A percentile compares a stretch with the other conserved stretches of the same genome.
phyloP scores from a whole-genome alignment of 805 yeast genomes.

The Saccharomycopsis fodiens region DNA sequence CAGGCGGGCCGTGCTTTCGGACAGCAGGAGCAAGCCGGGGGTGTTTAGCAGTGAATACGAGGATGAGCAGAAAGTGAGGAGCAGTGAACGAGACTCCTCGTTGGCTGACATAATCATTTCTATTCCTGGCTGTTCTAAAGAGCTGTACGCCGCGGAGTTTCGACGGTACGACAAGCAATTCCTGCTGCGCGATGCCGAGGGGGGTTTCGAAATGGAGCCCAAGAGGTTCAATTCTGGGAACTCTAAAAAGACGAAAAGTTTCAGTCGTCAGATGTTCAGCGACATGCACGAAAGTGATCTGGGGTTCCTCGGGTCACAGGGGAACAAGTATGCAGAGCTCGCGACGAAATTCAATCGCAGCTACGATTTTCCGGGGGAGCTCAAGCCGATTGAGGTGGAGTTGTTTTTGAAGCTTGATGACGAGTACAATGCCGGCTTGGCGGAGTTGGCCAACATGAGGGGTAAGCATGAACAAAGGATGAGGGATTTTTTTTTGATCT shows the following conservation, averaged over 20 bases:
- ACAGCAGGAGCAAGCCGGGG: neutral
- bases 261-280: neutral
- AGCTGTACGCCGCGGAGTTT: slow-evolving; percentile 1
- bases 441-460: neutral
- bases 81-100: neutral
- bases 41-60: neutral
- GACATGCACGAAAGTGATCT: neutral
- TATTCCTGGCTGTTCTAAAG: slow-evolving; percentile 11
- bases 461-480: neutral
- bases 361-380: slow-evolving; percentile 5
- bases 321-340: neutral
- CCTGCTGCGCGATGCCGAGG: neutral
- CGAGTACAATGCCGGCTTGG: neutral
- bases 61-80: neutral
- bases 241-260: neutral
- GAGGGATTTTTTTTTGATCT: too few relatives aligned
- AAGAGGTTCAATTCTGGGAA: neutral
- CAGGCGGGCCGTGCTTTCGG: neutral
- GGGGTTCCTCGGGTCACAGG: neutral
- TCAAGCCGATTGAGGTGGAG: slow-evolving; percentile 11
- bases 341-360: slow-evolving; percentile 7
- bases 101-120: slow-evolving; percentile 12
- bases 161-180: neutral
- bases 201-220: neutral
- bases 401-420: slow-evolving; percentile 11